These are phyloP conservation scores for Eleusine coracana DNA, from an alignment of 176 grass and related monocot genomes.

Conservation along the genomic window DNA sequence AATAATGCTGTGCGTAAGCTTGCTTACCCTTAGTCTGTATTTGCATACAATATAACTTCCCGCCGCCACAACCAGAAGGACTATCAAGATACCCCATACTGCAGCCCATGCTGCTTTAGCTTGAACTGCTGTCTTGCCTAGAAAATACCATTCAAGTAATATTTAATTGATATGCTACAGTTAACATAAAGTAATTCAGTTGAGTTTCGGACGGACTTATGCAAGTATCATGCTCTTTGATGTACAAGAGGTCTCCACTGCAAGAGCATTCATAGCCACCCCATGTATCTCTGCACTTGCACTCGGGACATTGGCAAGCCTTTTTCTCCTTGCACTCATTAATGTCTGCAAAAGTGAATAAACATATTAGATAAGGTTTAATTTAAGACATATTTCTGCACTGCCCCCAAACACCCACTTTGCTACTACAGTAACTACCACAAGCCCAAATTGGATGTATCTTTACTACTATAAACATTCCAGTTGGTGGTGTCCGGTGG, in stretches of 20 bases:
- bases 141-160: conserved; percentile 32
- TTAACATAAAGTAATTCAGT: background rate
- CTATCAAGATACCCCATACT: conserved; percentile 63
- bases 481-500: too few species aligned
- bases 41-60: conserved; percentile 76
- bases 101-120: conserved; percentile 77
- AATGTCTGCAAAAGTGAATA: conserved; percentile 51
- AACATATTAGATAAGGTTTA: conserved; percentile 13
- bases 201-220: conserved; percentile 52
- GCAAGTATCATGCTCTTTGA: conserved; percentile 70
- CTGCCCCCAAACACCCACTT: conserved; percentile 12
- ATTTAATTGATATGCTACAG: conserved; percentile 10
- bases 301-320: conserved; percentile 67
- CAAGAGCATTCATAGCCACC: conserved; percentile 69
- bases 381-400: conserved; percentile 11
- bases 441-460: background rate
- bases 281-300: conserved; percentile 73
- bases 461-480: too few species aligned
- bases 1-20: background rate
- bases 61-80: conserved; percentile 41
- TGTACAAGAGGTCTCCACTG: conserved; percentile 62
- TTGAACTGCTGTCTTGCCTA: conserved; percentile 66
- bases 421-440: background rate
- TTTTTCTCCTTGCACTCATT: conserved; percentile 72
- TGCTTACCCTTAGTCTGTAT: conserved; percentile 80